Conservation (phyloP, 257 asterid genomes). For the Ehretia macrophylla region DNA sequence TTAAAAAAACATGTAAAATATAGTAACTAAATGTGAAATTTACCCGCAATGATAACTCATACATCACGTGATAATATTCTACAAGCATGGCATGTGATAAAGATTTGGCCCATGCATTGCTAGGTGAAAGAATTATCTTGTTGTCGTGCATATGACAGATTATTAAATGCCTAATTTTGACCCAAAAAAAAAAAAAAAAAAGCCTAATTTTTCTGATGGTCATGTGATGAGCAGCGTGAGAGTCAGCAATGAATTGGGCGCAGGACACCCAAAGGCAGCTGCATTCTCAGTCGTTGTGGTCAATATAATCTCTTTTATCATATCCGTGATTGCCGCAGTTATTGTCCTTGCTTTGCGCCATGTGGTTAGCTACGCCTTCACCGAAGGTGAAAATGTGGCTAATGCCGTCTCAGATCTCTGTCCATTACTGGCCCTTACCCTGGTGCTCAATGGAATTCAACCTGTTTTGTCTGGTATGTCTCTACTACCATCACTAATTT, state of each 20-base stretch:
- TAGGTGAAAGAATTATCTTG: too few species aligned
- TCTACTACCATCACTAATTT: too few species aligned
- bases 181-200: too few species aligned
- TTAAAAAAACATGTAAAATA: too few species aligned
- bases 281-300: slow-evolving; percentile 31
- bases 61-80: too few species aligned
- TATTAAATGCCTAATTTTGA: too few species aligned
- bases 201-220: too few species aligned
- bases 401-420: slow-evolving; percentile 37
- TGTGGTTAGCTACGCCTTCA: slow-evolving; percentile 30
- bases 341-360: slow-evolving; percentile 19
- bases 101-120: too few species aligned
- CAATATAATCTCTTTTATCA: slow-evolving; percentile 20
- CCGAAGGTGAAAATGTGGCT: slow-evolving; percentile 36
- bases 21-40: too few species aligned
- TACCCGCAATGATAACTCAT: too few species aligned
- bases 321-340: slow-evolving; percentile 18
- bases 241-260: slow-evolving; percentile 43
- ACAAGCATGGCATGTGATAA: too few species aligned
- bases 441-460: slow-evolving; percentile 34
- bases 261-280: slow-evolving; percentile 37
- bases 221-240: slow-evolving; percentile 24
- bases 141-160: too few species aligned
- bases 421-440: slow-evolving; percentile 33
- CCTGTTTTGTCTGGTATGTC: slow-evolving; percentile 45